phyloP scores from a whole-genome alignment of 2,329 filamentous ascomycete species.

The Lasiodiplodia hormozganensis region DNA sequence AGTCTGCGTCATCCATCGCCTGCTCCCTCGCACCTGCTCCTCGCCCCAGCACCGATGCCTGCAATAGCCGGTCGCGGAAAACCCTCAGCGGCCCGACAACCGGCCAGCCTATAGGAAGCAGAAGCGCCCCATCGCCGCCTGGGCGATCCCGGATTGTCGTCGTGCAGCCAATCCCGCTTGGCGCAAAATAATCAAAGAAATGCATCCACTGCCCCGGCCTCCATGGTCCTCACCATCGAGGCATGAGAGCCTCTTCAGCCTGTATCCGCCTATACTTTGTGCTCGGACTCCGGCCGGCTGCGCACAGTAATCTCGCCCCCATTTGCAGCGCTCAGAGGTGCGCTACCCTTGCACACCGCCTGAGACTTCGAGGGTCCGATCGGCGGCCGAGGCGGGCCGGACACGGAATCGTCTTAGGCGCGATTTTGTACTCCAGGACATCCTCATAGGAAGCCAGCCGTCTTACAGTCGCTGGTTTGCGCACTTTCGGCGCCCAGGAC shows the following conservation, averaged over 20 bases:
- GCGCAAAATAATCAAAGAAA: slow-evolving; percentile 2
- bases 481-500: background rate
- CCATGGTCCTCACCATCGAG: too few relatives aligned
- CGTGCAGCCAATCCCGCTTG: background rate
- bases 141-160: slow-evolving; percentile 6
- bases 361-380: background rate
- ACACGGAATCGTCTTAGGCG: background rate
- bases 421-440: background rate
- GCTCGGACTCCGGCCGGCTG: background rate
- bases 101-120: background rate
- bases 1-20: background rate
- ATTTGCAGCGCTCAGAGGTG: background rate
- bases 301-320: background rate
- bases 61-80: background rate
- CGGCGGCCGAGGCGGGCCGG: background rate
- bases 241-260: too few relatives aligned
- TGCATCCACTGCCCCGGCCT: too few relatives aligned
- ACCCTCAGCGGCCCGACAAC: background rate
- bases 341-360: background rate
- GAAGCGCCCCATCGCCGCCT: slow-evolving; percentile 9
- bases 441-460: background rate
- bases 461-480: background rate
- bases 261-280: background rate
- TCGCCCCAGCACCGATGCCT: background rate
- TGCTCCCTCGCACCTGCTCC: background rate